phyloP scores from a whole-genome alignment of 192 early-diverging fungal species.

The Linderina pennispora region DNA sequence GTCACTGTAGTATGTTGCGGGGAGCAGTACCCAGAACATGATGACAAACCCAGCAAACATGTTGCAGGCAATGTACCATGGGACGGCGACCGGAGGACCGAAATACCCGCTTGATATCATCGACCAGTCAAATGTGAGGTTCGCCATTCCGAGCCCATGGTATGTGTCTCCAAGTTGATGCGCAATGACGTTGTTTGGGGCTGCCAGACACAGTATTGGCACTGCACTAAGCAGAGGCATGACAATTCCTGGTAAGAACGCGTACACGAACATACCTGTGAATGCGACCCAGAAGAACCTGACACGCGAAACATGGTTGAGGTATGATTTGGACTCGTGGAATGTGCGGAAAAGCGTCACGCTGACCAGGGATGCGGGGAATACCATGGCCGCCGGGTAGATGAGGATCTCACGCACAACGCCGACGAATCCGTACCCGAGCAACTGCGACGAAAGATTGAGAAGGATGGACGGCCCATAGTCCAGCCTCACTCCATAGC shows the following conservation, averaged over 20 bases:
- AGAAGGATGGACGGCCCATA: conserved; percentile 47
- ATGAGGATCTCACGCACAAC: conserved; percentile 48
- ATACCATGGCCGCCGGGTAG: conserved; percentile 49
- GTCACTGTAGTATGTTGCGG: conserved; percentile 52
- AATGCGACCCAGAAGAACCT: conserved; percentile 57
- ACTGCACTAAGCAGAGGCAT: conserved; percentile 44
- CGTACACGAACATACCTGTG: conserved; percentile 46
- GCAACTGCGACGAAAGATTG: conserved; percentile 52
- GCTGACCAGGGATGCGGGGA: conserved; percentile 47
- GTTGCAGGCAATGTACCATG: conserved; percentile 53
- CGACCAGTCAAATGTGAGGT: conserved; percentile 43
- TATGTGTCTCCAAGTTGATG: conserved; percentile 33
- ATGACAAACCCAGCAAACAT: conserved; percentile 50
- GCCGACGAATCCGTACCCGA: conserved; percentile 54
- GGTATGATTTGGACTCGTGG: conserved; percentile 2
- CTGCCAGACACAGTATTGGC: conserved; percentile 54
- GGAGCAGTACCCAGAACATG: conserved; percentile 23
- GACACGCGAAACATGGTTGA: conserved; percentile 39
- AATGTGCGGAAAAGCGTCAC: conserved; percentile 45
- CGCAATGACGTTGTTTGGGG: conserved; percentile 19
- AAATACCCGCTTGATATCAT: conserved; percentile 40
- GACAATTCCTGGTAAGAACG: conserved; percentile 55
- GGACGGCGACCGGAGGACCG: conserved; percentile 47
- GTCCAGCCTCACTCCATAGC: conserved; percentile 51
- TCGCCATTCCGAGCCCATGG: conserved; percentile 41